Percentiles rank a stretch among this genome's conserved stretches.
These are phyloP conservation scores for Emergomyces africanus DNA, from an alignment of 2,329 filamentous ascomycete genomes.

Conservation along the genomic window DNA sequence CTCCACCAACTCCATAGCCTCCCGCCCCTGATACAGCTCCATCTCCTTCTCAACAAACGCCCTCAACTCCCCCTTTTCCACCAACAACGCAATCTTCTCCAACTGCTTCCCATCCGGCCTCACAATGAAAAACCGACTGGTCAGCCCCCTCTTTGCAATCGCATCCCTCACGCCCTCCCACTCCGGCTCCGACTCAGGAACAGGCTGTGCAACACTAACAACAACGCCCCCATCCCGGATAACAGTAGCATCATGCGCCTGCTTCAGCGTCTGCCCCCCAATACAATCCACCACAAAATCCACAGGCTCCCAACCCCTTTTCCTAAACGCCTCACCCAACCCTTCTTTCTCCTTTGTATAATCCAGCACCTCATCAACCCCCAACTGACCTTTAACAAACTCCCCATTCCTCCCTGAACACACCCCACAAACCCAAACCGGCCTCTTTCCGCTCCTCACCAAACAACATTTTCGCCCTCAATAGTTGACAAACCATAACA, in stretches of 20 bases:
- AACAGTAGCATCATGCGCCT: conserved; percentile 21
- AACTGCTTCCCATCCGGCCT: conserved; percentile 24
- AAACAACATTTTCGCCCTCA: conserved; percentile 24
- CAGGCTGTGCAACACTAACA: conserved; percentile 21
- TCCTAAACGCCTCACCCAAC: conserved; percentile 20
- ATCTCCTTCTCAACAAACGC: conserved; percentile 23
- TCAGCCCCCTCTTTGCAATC: conserved; percentile 5
- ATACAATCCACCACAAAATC: conserved; percentile 31
- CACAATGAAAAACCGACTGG: conserved; percentile 25
- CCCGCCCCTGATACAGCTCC: conserved; percentile 22
- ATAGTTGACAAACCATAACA: conserved; percentile 24
- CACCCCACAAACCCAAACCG: conserved; percentile 27
- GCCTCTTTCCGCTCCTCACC: conserved; percentile 5
- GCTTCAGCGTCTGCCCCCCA: conserved; percentile 21
- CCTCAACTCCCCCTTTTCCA: conserved; percentile 22
- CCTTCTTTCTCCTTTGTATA: conserved; percentile 13
- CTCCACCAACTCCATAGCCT: conserved; percentile 22
- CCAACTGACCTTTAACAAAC: conserved; percentile 16
- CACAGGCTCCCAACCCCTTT: conserved; percentile 22
- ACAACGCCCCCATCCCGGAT: conserved; percentile 23
- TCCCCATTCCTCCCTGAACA: conserved; percentile 17
- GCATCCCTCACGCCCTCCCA: conserved; percentile 1
- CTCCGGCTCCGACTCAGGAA: conserved; percentile 8
- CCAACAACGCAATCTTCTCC: conserved; percentile 21
- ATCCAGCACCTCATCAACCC: conserved; percentile 24